Evolutionary conservation across 805 yeast genomes (phyloP).

Genomic region (Sugiyamaella floridensis): DNA sequence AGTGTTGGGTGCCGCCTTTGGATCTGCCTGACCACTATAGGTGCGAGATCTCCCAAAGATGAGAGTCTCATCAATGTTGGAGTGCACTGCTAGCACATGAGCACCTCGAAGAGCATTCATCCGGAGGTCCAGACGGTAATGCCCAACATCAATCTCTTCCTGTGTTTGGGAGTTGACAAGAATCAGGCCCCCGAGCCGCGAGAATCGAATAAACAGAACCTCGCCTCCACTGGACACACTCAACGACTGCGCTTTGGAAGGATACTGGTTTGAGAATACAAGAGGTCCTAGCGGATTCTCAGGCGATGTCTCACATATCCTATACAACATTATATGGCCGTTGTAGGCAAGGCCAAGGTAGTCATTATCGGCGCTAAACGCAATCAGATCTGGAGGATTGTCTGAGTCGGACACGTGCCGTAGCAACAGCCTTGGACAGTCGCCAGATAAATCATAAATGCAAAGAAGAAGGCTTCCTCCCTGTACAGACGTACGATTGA

Average conservation of each 20-base stretch:
- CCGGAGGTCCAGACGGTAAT: slow-evolving; percentile 20
- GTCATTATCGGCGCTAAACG: slow-evolving; percentile 9
- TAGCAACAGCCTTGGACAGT: not conserved
- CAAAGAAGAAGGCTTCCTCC: not conserved
- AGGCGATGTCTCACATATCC: not conserved
- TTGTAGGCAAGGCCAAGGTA: slow-evolving; percentile 12
- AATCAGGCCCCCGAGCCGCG: slow-evolving; percentile 19
- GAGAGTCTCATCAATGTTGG: slow-evolving; percentile 18
- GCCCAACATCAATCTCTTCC: slow-evolving; percentile 22
- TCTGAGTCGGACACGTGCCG: not conserved
- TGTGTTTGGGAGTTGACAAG: slow-evolving; percentile 16
- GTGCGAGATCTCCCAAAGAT: slow-evolving; percentile 18
- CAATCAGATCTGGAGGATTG: not conserved
- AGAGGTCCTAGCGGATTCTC: slow-evolving; percentile 5
- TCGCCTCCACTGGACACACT: slow-evolving; percentile 15
- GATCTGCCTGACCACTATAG: not conserved
- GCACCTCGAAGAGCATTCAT: slow-evolving; percentile 12
- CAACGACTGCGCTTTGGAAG: slow-evolving; percentile 18
- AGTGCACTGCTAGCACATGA: slow-evolving; percentile 13
- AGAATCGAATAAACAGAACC: slow-evolving; percentile 18
- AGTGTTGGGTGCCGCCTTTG: slow-evolving; percentile 4
- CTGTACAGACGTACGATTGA: not conserved
- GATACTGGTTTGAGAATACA: slow-evolving; percentile 18
- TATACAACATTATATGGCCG: slow-evolving; percentile 11
- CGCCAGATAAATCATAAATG: not conserved